These are phyloP conservation scores for Sedum album DNA, from an alignment of 164 flowering plant genomes.

Conservation along the genomic window DNA sequence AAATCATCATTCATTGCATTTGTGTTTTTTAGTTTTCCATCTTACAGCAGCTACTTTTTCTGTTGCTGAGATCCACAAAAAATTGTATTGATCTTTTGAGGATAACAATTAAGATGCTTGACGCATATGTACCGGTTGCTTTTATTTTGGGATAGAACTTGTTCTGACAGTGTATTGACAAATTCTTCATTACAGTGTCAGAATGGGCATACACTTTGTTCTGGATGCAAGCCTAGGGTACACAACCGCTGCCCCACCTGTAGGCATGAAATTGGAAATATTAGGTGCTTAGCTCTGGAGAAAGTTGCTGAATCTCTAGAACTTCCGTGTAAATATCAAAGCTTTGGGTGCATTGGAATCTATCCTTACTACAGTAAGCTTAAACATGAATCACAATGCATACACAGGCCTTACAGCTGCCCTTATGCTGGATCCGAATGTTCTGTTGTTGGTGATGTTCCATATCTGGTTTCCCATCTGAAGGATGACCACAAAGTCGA, in stretches of 20 bases:
- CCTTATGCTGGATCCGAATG: conserved; percentile 8
- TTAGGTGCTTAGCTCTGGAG: conserved; percentile 5
- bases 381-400: conserved; percentile 5
- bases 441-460: conserved; percentile 4
- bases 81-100: neutral
- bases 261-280: conserved; percentile 6
- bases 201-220: conserved; percentile 1
- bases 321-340: conserved; percentile 2
- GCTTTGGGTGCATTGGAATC: conserved; percentile 4
- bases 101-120: neutral
- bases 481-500: conserved; percentile 6
- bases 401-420: conserved; percentile 7
- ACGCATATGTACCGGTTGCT: neutral
- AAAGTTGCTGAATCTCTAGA: neutral
- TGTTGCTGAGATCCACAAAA: neutral
- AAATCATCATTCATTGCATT: neutral
- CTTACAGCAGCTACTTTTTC: neutral
- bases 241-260: conserved; percentile 5
- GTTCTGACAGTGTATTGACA: neutral
- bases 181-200: neutral
- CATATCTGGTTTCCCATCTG: neutral
- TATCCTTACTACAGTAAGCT: conserved; percentile 4
- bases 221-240: conserved; percentile 6
- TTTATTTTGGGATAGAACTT: neutral
- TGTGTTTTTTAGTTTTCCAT: no score